Evolutionary conservation across 768 basidiomycete species (phyloP), one percentile per base, ranked within the genome.

Genomic region (Suillus weaverae): DNA sequence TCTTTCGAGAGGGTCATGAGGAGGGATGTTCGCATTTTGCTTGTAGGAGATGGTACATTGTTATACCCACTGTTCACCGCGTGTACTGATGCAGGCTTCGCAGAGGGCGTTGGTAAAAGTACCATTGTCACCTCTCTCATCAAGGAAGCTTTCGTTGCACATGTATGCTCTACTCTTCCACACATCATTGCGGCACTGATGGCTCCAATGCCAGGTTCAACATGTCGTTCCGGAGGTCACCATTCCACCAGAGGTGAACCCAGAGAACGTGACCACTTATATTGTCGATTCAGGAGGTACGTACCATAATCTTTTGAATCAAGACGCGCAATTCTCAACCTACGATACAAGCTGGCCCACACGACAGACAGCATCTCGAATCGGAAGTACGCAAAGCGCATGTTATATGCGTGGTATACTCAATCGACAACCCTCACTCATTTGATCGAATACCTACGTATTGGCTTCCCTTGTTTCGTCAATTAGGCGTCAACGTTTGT

Each of bases 381-480:
- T 89, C 92, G 26, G 96, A 98, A 83, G 92, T 98, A 65, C 89
- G 95, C 60, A 95, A 97, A 76, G 96, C 97, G 13, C 96, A 99
- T 81, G 97, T 97, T 73, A 98, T 99, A 68, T 97, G 94, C 74
- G 90, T 99, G 65, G 97, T 99, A 53, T 99, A 99, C 76, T 89
- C 94, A 38, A 95, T 99, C 72, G 95, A 98, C 81, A 94, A 96
- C 74, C 91, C 97, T 38, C 90, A 92, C 71, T 95, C 95, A 16
- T 99, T 99, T 77, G 94, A 97, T 78, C 89, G 97, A 57, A 94
- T 99, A 78, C 94, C 97, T n/a, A 89, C 95, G 1, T 98, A 94
- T 73, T 99, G 97, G 97, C 81, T 99, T 63, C 97, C 97, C 30
- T 89, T 94, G 70, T 97, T 99, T 79, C 87, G 96, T 18, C 89